Evolutionary conservation across 371 early-diverging fungal species (phyloP).

Genomic region (Lichtheimia ornata): DNA sequence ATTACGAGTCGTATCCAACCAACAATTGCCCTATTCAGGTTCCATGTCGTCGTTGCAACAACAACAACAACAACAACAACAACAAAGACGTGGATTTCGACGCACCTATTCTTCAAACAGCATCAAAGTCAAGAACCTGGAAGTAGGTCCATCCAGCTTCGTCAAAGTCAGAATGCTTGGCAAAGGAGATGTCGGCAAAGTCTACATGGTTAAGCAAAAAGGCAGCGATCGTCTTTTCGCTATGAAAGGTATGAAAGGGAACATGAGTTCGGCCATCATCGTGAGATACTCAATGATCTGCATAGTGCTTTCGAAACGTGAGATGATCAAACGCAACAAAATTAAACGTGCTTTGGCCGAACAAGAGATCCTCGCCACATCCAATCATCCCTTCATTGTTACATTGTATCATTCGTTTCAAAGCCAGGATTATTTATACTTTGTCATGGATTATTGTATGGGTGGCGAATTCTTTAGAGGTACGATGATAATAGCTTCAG

Average conservation of each 20-base stretch:
- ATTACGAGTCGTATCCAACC: not conserved
- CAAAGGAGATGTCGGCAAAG: slow-evolving; percentile 95
- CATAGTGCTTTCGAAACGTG: slow-evolving; percentile 84
- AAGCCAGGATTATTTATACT: slow-evolving; percentile 89
- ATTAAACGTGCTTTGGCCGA: slow-evolving; percentile 94
- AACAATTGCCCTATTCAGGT: not conserved
- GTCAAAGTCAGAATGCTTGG: slow-evolving; percentile 85
- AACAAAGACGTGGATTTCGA: slow-evolving; percentile 26
- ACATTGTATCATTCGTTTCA: slow-evolving; percentile 97
- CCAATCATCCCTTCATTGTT: slow-evolving; percentile 97
- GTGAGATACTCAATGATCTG: slow-evolving; percentile 39
- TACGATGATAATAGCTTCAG: slow-evolving; percentile 50
- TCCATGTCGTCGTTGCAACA: not conserved
- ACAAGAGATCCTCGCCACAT: slow-evolving; percentile 91
- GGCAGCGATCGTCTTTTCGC: slow-evolving; percentile 81
- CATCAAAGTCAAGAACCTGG: slow-evolving; percentile 73
- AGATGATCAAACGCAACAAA: slow-evolving; percentile 95
- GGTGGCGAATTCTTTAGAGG: slow-evolving; percentile 98
- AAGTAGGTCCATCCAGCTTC: slow-evolving; percentile 82
- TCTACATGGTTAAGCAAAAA: slow-evolving; percentile 90
- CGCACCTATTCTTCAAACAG: slow-evolving; percentile 81
- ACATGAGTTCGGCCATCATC: not conserved
- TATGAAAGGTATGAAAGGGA: slow-evolving; percentile 81
- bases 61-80: slow-evolving; percentile 13
- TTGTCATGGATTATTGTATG: slow-evolving; percentile 98